Evolutionary conservation across 2,329 filamentous ascomycete species (phyloP), one percentile per base, ranked within the genome.

Genomic region (Exophiala dermatitidis): DNA sequence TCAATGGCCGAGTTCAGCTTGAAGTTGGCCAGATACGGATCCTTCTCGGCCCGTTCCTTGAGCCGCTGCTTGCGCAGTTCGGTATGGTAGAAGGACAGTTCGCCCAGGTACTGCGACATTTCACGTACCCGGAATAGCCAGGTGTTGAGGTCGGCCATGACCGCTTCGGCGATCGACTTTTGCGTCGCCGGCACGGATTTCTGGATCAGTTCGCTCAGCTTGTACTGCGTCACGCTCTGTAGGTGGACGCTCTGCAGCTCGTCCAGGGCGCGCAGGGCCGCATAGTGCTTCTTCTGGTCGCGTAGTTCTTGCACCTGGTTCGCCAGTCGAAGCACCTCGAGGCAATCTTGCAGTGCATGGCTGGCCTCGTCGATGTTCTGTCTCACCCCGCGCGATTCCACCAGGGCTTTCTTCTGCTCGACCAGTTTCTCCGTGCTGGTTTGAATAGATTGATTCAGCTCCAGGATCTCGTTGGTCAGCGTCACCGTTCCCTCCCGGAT

Each of bases 231-330:
- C 5, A 95, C 88, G 62, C 94, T 93, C 66, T 90, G 90, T 60
- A 98, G 79, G 66, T 97, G 89, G 61, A 98, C 90, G 69, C 95
- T 96, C 67, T 97, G 91, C 38, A 98, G 77, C 67, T 98, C 93
- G 64, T 97, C 93, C 44, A 98, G 77, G 3, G 91, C 91, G 62
- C 95, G 90, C 48, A 98, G 77, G 2, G 93, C 93, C 4, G 86
- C 89, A 69, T 98, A 98, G 68, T 97, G 95, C 62, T 90, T 94
- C 72, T 96, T 95, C 71, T 89, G 91, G 37, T 83, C 82, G 45
- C 97, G 80, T 53, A 98, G 76, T 50, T 97, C 93, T 67, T 96
- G 90, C 2, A 95, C 88, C 65, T 95, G 85, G 65, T 98, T 98
- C 48, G 95, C 90, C 5, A 94, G 85, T 53, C 90, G 85, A 36